Evolutionary conservation across 805 yeast genomes (phyloP).

Genomic region (Sugiyamaella smithiae): DNA sequence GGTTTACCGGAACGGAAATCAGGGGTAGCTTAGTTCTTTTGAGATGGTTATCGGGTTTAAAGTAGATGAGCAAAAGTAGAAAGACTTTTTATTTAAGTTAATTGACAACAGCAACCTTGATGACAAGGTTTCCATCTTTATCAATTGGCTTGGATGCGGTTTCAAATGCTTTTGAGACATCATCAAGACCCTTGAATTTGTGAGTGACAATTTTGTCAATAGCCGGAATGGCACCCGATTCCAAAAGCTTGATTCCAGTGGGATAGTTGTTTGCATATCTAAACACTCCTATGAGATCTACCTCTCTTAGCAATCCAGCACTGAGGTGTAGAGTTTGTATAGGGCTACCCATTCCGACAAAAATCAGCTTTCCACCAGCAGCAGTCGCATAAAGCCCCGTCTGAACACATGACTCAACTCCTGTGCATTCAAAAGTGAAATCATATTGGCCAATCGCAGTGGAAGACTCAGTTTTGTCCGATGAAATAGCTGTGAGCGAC

Average conservation of each 20-base stretch:
- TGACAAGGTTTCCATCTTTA: constrained; percentile 32
- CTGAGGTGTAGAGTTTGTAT: constrained; percentile 33
- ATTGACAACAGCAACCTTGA: constrained; percentile 27
- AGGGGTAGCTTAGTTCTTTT: neutral
- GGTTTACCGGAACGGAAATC: neutral
- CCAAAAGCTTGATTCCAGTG: constrained; percentile 28
- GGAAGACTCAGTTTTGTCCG: constrained; percentile 27
- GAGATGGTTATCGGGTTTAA: no score
- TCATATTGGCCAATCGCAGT: constrained; percentile 31
- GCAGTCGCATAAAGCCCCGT: constrained; percentile 61
- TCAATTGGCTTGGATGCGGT: constrained; percentile 32
- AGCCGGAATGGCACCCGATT: constrained; percentile 23
- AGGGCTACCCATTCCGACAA: constrained; percentile 80
- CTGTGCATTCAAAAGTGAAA: constrained; percentile 73
- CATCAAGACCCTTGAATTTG: constrained; percentile 29
- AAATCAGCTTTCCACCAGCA: constrained; percentile 72
- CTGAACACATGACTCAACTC: constrained; percentile 72
- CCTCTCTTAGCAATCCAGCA: constrained; percentile 32
- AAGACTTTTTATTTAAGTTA: neutral
- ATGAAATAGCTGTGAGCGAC: constrained; percentile 25
- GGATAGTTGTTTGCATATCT: constrained; percentile 33
- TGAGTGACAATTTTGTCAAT: constrained; percentile 32
- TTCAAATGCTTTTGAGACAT: constrained; percentile 30
- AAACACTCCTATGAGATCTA: constrained; percentile 34
- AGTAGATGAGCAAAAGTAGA: no score